Conservation (phyloP, 306 rosid species). For the Ormosia emarginata region DNA sequence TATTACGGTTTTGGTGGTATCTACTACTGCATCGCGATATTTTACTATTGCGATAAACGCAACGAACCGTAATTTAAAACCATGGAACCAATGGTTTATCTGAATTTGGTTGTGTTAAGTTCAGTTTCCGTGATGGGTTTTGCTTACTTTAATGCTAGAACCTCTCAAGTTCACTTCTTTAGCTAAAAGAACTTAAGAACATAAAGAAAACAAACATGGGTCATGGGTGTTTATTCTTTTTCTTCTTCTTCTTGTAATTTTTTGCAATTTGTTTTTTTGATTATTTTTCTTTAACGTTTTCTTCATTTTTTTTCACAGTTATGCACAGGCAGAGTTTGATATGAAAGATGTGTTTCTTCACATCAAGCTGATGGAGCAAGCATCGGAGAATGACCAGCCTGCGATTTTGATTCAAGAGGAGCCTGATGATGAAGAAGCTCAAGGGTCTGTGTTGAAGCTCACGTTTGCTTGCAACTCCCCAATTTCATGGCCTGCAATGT, state of each 20-base stretch:
- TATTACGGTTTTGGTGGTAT: no score
- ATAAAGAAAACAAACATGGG: background rate
- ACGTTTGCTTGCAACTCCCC: conserved; percentile 84
- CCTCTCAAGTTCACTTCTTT: background rate
- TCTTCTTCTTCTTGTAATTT: background rate
- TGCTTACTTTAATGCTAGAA: background rate
- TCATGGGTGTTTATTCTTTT: background rate
- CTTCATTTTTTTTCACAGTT: conserved; percentile 43
- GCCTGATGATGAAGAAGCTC: conserved; percentile 41
- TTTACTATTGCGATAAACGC: no score
- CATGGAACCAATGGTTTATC: no score
- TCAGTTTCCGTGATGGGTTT: background rate
- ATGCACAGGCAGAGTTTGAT: conserved; percentile 87
- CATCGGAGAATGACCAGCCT: conserved; percentile 69
- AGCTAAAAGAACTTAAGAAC: background rate
- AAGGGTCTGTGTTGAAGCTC: conserved; percentile 63
- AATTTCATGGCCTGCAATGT: conserved; percentile 82
- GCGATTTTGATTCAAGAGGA: conserved; percentile 79
- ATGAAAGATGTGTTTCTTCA: conserved; percentile 98
- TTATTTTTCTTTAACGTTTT: background rate
- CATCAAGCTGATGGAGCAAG: conserved; percentile 82
- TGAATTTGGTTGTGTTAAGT: no score
- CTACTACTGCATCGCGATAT: no score
- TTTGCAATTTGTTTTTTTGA: background rate
- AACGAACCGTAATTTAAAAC: no score